A percentile compares a stretch with the other conserved stretches of the same genome.
Evolutionary conservation across 2,329 filamentous ascomycete species (phyloP).

Genomic region (Cladophialophora chaetospira): DNA sequence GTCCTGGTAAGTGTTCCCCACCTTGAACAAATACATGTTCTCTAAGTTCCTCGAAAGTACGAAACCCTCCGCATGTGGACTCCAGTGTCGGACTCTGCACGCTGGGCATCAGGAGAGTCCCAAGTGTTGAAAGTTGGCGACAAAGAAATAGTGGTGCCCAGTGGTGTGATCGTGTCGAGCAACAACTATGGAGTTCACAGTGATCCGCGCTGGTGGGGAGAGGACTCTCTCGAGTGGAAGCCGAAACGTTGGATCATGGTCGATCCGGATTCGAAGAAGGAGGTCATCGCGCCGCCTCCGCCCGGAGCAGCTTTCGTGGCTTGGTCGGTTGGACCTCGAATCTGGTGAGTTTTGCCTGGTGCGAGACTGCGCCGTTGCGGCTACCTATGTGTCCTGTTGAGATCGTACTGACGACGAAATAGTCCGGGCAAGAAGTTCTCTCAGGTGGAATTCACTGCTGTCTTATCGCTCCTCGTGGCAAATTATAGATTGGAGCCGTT

Average conservation of each 20-base stretch:
- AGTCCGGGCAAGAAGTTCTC: constrained; percentile 39
- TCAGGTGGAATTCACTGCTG: constrained; percentile 42
- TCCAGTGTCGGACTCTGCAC: constrained; percentile 27
- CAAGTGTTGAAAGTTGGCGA: constrained; percentile 23
- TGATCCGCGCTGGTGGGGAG: constrained; percentile 35
- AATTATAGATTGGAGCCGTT: constrained; percentile 13
- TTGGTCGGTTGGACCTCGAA: constrained; percentile 37
- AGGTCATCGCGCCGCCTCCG: constrained; percentile 10
- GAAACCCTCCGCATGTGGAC: constrained; percentile 35
- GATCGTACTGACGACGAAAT: background rate
- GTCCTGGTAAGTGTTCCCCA: constrained; percentile 17
- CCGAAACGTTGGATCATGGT: constrained; percentile 39
- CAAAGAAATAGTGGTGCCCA: constrained; percentile 25
- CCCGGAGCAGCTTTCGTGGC: constrained; percentile 32
- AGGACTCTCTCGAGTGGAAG: constrained; percentile 34
- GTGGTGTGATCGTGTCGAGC: constrained; percentile 21
- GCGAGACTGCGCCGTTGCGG: background rate
- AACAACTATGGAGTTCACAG: constrained; percentile 36
- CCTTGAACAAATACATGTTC: background rate
- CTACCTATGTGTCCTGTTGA: no score
- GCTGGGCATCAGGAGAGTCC: constrained; percentile 10
- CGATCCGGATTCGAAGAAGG: constrained; percentile 7
- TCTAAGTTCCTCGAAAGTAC: constrained; percentile 19
- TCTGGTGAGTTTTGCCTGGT: constrained; percentile 27
- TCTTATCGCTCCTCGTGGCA: constrained; percentile 28